phyloP scores from a whole-genome alignment of 2,329 filamentous ascomycete species.

The Sporothrix brasiliensis region DNA sequence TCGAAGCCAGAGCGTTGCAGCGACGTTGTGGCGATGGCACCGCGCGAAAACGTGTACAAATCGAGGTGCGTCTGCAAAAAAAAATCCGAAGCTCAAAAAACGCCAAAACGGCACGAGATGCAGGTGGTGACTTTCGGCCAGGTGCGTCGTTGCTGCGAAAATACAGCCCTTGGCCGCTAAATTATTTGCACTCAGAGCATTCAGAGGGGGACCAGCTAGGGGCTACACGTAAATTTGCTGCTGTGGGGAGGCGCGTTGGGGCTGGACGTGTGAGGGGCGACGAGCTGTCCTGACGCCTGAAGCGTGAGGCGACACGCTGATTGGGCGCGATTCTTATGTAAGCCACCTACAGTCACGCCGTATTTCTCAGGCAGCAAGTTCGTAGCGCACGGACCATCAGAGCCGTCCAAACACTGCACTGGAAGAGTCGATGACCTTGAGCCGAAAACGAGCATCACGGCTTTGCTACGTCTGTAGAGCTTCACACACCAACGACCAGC shows the following conservation, averaged over 20 bases:
- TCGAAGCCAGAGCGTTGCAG: constrained; percentile 60
- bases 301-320: constrained; percentile 21
- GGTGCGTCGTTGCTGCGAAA: constrained; percentile 20
- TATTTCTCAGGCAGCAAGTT: constrained; percentile 27
- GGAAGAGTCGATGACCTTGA: constrained; percentile 35
- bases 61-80: constrained; percentile 57
- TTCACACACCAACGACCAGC: constrained; percentile 21
- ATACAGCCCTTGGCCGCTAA: background rate
- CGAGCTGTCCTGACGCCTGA: constrained; percentile 19
- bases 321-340: constrained; percentile 3
- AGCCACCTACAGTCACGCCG: background rate
- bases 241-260: constrained; percentile 25
- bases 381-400: constrained; percentile 30
- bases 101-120: constrained; percentile 36
- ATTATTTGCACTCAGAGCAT: background rate
- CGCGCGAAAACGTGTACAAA: constrained; percentile 51
- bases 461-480: constrained; percentile 13
- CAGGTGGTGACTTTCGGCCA: constrained; percentile 15
- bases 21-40: constrained; percentile 52
- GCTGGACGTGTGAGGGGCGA: constrained; percentile 17
- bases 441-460: constrained; percentile 30
- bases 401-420: constrained; percentile 34
- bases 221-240: constrained; percentile 28
- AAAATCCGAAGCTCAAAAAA: constrained; percentile 45
- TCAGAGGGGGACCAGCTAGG: background rate